Base-by-base conservation (phyloP, 208 protist genomes). In the Crithidia brevicula region DNA sequence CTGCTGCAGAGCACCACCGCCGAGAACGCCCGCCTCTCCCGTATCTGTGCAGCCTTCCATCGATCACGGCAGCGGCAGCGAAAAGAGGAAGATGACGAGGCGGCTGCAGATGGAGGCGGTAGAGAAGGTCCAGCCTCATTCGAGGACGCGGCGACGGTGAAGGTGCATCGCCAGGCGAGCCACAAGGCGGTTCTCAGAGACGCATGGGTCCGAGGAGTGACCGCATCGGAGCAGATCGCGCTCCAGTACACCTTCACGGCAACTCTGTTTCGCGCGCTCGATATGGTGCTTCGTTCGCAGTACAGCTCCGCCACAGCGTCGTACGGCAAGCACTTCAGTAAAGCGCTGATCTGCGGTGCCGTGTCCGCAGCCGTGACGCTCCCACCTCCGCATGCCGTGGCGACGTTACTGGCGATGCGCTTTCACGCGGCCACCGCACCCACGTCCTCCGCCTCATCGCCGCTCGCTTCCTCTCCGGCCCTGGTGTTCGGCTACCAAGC, bases 191-290 rank as follows among this genome's bases (percentile, higher is more conserved):
- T 74, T 30, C 16, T 61, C 16, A 88, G 81, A 42, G 88, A 85
- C 50, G 85, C 84, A n/a, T 72, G 79, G 49, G 63, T 67, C 11
- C 84, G 85, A 30, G 83, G 79, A 11, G 6, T 86, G 43, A 80
- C 68, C 7, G 66, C 79, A 4, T 56, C 79, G 16, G 88, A 94
- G 74, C 77, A 72, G 30, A 85, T 94, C 31, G 71, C 88, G 25
- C 61, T 88, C 31, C 88, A 94, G 76, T 91, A 82, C 74, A 63
- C 47, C 56, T 91, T 83, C 65, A 78, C 81, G 0, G 78, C 72
- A 6, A 59, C 63, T 18, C 13, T 85, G 30, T 52, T 79, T n/a
- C 75, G 67, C 40, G 72, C 74, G n/a, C 53, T 89, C 9, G 50
- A 77, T 10, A 52, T 45, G 63, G 62, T 89, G 52, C 40, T 87